A percentile compares a stretch with the other conserved stretches of the same genome.
Conservation (phyloP, 2,329 filamentous ascomycete species). For the Daldinia sp. region DNA sequence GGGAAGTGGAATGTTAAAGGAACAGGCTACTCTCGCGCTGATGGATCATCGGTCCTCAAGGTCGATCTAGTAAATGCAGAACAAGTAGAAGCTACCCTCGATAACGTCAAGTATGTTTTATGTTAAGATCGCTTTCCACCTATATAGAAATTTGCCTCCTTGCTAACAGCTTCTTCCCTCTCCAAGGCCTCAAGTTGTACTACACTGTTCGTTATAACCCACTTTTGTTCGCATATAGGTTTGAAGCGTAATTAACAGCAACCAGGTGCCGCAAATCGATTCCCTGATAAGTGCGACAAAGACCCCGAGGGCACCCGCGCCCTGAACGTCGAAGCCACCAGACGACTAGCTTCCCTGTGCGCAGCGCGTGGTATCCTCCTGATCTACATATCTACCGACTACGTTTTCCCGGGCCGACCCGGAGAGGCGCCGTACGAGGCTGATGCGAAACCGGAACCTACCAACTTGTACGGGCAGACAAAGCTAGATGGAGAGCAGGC, state of each 20-base stretch:
- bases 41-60: conserved; percentile 74
- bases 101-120: conserved; percentile 65
- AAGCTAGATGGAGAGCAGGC: conserved; percentile 72
- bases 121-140: background rate
- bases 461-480: conserved; percentile 79
- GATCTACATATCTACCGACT: conserved; percentile 86
- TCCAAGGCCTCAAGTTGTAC: conserved; percentile 77
- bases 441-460: conserved; percentile 72
- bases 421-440: conserved; percentile 88
- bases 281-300: conserved; percentile 85
- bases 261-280: conserved; percentile 85
- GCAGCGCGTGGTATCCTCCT: conserved; percentile 71
- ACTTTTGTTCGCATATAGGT: background rate
- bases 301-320: conserved; percentile 80
- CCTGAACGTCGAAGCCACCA: conserved; percentile 80
- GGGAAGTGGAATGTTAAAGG: conserved; percentile 78
- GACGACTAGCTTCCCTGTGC: conserved; percentile 74
- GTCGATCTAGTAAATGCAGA: conserved; percentile 63
- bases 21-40: conserved; percentile 79
- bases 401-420: conserved; percentile 78
- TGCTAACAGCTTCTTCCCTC: conserved; percentile 36
- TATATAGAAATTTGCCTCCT: background rate
- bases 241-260: conserved; percentile 14
- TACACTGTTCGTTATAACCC: conserved; percentile 75
- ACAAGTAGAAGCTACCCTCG: conserved; percentile 64